Evolutionary conservation across 768 basidiomycete species (phyloP).

Genomic region (Auriscalpium orientale): DNA sequence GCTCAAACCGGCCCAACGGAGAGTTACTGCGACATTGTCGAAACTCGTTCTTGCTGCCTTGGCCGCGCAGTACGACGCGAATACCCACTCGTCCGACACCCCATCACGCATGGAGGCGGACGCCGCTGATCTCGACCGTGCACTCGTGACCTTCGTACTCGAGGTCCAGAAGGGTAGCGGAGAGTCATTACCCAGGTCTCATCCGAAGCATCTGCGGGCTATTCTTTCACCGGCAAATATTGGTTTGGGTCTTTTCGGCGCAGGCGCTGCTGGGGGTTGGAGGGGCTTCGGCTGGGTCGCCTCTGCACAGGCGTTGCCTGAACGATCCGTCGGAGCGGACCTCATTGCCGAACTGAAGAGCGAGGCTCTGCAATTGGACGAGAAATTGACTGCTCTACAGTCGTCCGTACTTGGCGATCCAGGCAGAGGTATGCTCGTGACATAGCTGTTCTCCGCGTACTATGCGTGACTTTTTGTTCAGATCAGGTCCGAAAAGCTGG

Average conservation of each 20-base stretch:
- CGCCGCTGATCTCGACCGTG: slow-evolving; percentile 68
- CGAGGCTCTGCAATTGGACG: slow-evolving; percentile 42
- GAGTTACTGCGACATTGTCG: slow-evolving; percentile 83
- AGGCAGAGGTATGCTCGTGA: slow-evolving; percentile 12
- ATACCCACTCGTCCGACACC: slow-evolving; percentile 52
- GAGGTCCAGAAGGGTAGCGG: slow-evolving; percentile 59
- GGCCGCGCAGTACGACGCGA: slow-evolving; percentile 78
- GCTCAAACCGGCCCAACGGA: slow-evolving; percentile 74
- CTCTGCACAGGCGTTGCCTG: slow-evolving; percentile 35
- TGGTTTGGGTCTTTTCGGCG: slow-evolving; percentile 75
- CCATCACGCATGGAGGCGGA: slow-evolving; percentile 67
- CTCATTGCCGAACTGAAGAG: slow-evolving; percentile 47
- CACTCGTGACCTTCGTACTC: slow-evolving; percentile 56
- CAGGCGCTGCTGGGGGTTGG: slow-evolving; percentile 70
- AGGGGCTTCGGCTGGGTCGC: slow-evolving; percentile 80
- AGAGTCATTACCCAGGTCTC: slow-evolving; percentile 22
- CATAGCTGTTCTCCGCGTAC: background rate
- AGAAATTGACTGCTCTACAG: slow-evolving; percentile 32
- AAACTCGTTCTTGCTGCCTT: slow-evolving; percentile 88
- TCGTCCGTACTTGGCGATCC: slow-evolving; percentile 15
- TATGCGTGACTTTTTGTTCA: slow-evolving; percentile 5
- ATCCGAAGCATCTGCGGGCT: slow-evolving; percentile 51
- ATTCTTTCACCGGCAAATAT: slow-evolving; percentile 55
- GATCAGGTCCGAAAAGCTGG: slow-evolving; percentile 29
- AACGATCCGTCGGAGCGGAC: slow-evolving; percentile 37